Evolutionary conservation across 2,329 filamentous ascomycete genomes (phyloP), one percentile per base, ranked within the genome.

Genomic region (Sclerotinia borealis): DNA sequence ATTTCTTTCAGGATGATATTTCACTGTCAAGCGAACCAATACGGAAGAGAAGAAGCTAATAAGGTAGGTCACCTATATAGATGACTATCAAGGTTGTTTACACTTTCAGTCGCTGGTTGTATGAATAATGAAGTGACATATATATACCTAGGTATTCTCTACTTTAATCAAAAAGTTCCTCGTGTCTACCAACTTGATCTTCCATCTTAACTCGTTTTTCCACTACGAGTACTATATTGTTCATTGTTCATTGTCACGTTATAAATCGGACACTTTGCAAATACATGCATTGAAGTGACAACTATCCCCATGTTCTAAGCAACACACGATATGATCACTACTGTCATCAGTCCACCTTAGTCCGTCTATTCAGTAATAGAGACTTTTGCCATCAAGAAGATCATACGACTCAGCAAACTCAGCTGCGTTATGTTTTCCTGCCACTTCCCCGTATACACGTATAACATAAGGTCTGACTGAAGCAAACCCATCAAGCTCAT

Each of bases 401-500:
- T 34, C 39, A 7, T 7, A 25, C 8, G 54, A 45, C 11, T 56
- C 39, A 8, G 27, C 19, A 4, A 45, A 56, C 1, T 34, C 45
- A 13, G 2, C 8, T 34, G 27, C 27, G 29, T 4, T 34, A 45
- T 27, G 39, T 45, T 45, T 25, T 19, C 9, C 39, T 25, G 59
- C 15, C 4, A 50, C 25, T 29, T 61, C 2, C 15, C 27, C 45
- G 22, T 55, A 64, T 9, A 37, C 41, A 10, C 27, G 50, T 13
- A 65, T 29, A 22, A 68, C 31, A 1, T 68, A n/a, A n/a, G n/a
- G n/a, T n/a, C n/a, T n/a, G n/a, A n/a, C 63, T 2, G 52, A 17
- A 0, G 59, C 59, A 52, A 69, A 68, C 1, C 49, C 29, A 9
- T 65, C 67, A 17, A 65, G 15, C 17, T 65, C 51, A 1, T 58